Percentiles rank a stretch among this genome's conserved stretches.
Conservation (phyloP, 1,139 yeast genomes). For the Saccharomycopsis hybrid region DNA sequence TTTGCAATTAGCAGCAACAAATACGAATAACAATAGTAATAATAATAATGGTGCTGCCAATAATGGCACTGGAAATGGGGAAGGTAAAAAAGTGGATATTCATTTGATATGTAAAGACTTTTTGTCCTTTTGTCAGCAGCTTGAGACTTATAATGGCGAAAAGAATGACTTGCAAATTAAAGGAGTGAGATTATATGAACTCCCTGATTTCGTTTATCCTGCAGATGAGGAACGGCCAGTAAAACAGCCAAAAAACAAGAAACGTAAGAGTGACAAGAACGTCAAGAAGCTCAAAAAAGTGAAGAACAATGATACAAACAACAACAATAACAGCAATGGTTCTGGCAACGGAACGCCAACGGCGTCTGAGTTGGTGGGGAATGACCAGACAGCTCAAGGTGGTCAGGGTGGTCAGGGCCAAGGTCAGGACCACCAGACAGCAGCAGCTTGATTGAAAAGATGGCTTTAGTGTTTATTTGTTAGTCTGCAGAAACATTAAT, state of each 20-base stretch:
- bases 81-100: constrained; percentile 68
- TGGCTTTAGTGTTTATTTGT: too few relatives aligned
- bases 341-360: not conserved
- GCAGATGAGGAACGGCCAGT: constrained; percentile 74
- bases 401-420: too few relatives aligned
- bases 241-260: constrained; percentile 42
- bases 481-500: too few relatives aligned
- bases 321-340: too few relatives aligned
- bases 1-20: constrained; percentile 40
- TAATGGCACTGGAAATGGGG: too few relatives aligned
- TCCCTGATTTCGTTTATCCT: constrained; percentile 74
- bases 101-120: constrained; percentile 91
- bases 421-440: too few relatives aligned
- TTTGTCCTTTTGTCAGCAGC: constrained; percentile 67
- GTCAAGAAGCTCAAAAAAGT: constrained; percentile 17
- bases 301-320: constrained; percentile 11
- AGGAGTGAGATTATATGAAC: constrained; percentile 71
- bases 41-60: too few relatives aligned
- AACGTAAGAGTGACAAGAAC: constrained; percentile 37
- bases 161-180: constrained; percentile 56
- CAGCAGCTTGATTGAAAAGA: too few relatives aligned
- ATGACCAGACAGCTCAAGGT: too few relatives aligned
- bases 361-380: too few relatives aligned
- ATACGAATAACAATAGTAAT: too few relatives aligned
- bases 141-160: constrained; percentile 58